phyloP scores from a whole-genome alignment of 1,139 yeast genomes.

The Candida neerlandica region DNA sequence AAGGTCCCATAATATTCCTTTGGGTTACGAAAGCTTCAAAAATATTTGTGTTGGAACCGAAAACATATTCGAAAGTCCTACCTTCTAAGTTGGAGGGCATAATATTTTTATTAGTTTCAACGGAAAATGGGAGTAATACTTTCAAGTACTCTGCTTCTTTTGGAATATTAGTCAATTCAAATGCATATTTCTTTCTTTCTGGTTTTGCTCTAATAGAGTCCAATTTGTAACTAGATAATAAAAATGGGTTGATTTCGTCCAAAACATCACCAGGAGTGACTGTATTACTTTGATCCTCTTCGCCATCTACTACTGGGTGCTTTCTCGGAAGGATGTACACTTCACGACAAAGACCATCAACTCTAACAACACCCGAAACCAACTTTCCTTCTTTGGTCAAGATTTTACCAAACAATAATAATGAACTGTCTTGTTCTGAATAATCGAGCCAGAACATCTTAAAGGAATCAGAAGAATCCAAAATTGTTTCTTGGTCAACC shows the following conservation, averaged over 20 bases:
- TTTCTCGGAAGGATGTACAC: slow-evolving; percentile 76
- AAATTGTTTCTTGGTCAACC: slow-evolving; percentile 47
- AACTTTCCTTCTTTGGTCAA: slow-evolving; percentile 57
- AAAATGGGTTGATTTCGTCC: slow-evolving; percentile 69
- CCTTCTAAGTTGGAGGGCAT: slow-evolving; percentile 73
- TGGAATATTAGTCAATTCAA: slow-evolving; percentile 82
- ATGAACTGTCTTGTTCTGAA: slow-evolving; percentile 69
- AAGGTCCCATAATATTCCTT: slow-evolving; percentile 92
- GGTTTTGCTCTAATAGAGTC: slow-evolving; percentile 69
- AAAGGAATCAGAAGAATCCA: slow-evolving; percentile 42
- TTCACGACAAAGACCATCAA: slow-evolving; percentile 71
- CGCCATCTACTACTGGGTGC: slow-evolving; percentile 38
- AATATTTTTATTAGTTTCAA: slow-evolving; percentile 52
- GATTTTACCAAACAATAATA: slow-evolving; percentile 84
- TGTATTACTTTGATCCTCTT: slow-evolving; percentile 35
- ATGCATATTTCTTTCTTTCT: slow-evolving; percentile 79
- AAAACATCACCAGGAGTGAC: slow-evolving; percentile 66
- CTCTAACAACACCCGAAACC: slow-evolving; percentile 78
- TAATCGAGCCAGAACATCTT: slow-evolving; percentile 91
- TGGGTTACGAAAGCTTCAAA: slow-evolving; percentile 88
- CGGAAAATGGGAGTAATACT: slow-evolving; percentile 70
- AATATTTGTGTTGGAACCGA: slow-evolving; percentile 73
- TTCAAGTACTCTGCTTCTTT: slow-evolving; percentile 79
- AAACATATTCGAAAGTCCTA: slow-evolving; percentile 74
- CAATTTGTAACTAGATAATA: slow-evolving; percentile 65